Evolutionary conservation across 305 asterid genomes (phyloP).

Genomic region (Fraxinus paxiana): DNA sequence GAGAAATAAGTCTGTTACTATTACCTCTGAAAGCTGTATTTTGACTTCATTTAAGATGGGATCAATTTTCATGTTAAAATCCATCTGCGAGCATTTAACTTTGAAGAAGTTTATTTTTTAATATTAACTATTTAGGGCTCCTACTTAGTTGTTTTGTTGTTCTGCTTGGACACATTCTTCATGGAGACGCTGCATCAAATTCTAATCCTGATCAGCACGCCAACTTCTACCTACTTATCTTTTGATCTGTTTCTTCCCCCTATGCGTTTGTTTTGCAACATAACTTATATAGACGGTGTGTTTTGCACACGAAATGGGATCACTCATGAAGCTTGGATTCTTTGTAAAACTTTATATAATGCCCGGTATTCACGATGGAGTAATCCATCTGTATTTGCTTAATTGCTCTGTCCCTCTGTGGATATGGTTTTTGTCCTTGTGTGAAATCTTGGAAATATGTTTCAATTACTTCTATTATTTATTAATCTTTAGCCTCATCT

Average conservation of each 20-base stretch:
- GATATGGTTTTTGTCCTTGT: not conserved
- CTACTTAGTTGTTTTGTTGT: too few relatives aligned
- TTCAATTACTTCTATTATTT: not conserved
- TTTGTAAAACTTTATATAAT: not conserved
- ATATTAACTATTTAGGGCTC: too few relatives aligned
- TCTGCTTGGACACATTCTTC: too few relatives aligned
- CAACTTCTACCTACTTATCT: not conserved
- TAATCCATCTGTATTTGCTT: not conserved
- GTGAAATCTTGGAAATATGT: not conserved
- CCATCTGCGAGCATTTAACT: too few relatives aligned
- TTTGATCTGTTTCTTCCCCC: too few relatives aligned
- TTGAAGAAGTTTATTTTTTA: too few relatives aligned
- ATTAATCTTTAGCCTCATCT: not conserved
- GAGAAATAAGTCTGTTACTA: too few relatives aligned
- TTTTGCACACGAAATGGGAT: not conserved
- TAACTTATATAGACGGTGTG: not conserved
- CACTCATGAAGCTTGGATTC: not conserved
- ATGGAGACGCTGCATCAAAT: not conserved
- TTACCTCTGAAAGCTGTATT: too few relatives aligned
- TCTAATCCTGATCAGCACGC: not conserved
- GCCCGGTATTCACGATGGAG: not conserved
- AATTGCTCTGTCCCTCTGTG: not conserved
- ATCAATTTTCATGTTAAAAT: too few relatives aligned
- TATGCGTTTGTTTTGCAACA: too few relatives aligned
- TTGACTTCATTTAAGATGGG: too few relatives aligned